Base-by-base conservation (phyloP, 352 stramenopile species). In the Globisporangium parvum region DNA sequence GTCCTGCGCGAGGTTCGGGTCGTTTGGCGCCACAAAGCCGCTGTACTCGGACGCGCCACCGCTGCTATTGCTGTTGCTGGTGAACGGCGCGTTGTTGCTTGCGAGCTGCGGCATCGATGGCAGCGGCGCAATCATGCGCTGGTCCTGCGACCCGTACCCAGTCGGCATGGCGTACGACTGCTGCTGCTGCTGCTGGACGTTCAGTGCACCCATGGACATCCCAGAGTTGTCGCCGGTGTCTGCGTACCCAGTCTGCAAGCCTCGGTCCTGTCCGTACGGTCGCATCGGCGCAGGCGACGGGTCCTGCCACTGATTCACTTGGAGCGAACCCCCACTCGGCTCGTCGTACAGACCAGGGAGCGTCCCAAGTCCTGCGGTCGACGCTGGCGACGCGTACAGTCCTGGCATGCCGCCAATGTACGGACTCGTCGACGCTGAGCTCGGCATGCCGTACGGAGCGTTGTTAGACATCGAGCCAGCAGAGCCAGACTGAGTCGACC, bases 11-110 rank as follows among this genome's bases (percentile, higher is more conserved):
- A 86, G 50, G 40, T 67, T 81, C 0, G 73, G 64, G 12, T 88
- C 73, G 47, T 91, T 91, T 0, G 74, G 65, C 12, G 80, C 70
- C 11, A 88, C 73, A 46, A 91, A 88, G 14, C 57, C 68, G 14
- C 20, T 41, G 45, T 64, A 65, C 12, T 59, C 49, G 1, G 41
- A 39, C 49, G 50, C 14, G 5, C n/a, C 46, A 35, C n/a, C 41
- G 39, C 49, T 53, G 45, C 21, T 12, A 35, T 20, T 28, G 50
- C 49, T 31, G 45, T 21, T 18, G 44, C 31, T 39, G 46, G 21
- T 26, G 31, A 53, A 55, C 33, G 51, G 51, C n/a, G 52, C 59
- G 26, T 35, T 14, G 26, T 35, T 14, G 23, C 48, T 23, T 15
- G 39, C 28, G 2, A 47, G 58, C 23, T 59, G 50, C 11, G 35